Base-by-base conservation (phyloP, 768 basidiomycete species). In the Scleroderma bovista region DNA sequence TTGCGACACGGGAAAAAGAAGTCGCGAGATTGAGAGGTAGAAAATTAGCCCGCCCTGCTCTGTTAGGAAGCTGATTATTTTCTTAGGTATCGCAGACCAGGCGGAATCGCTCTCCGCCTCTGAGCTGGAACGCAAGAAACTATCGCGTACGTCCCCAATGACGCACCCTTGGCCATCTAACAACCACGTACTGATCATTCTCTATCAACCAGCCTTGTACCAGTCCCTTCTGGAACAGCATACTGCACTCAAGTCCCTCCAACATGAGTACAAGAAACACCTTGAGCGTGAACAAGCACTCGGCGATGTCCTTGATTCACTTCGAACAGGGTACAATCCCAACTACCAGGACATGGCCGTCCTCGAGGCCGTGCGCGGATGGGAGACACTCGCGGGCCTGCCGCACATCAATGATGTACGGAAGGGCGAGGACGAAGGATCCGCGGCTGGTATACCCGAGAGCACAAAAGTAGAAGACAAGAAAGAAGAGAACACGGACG, bases 271-370 rank as follows among this genome's bases (percentile, higher is more conserved):
- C 63, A 72, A 83, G 50, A 80, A 82, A 52, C 83, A 88, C 51
- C 65, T 89, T 23, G 80, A 86, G 51, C 84, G 86, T 46, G 83
- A 94, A 60, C 79, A 79, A 52, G 75, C 81, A 41, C 79, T 99
- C 2, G 86, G 85, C 20, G 79, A 84, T n/a, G 89, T 99, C 45
- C 77, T 99, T 6, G 78, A 83, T 51, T 73, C 83, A 24, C 79
- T 99, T 11, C 79, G 90, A 19, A 78, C 80, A 10, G 84, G 86
- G 4, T 97, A 96, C 71, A 99, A 99, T 65, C 95, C 95, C 15
- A 99, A 99, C 66, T 97, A 97, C 69, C 94, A 97, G 65, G 95
- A 99, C 63, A 98, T 99, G 95, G 93, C 93, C 2, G 95, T 98
- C 43, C 79, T 96, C 24, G 94, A 95, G 57, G 94, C 95, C 16